Evolutionary conservation across 2,329 filamentous ascomycete species (phyloP).

Genomic region (Teratosphaeria viscida): DNA sequence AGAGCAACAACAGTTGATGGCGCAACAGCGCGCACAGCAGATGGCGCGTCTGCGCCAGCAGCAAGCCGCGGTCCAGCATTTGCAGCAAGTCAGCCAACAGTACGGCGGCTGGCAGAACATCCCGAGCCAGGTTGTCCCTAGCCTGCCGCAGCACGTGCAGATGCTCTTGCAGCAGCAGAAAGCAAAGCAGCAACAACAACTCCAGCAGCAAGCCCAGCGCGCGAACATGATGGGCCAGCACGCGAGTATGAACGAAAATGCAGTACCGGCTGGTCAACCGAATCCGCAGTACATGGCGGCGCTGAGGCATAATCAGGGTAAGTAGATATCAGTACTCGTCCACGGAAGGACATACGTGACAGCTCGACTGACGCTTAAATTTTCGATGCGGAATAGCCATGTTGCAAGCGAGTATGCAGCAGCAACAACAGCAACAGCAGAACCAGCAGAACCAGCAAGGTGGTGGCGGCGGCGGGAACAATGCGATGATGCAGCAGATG

Average conservation of each 20-base stretch:
- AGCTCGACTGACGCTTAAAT: background rate
- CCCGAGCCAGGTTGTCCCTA: conserved; percentile 9
- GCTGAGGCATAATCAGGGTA: conserved; percentile 19
- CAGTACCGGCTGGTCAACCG: conserved; percentile 17
- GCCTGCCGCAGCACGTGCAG: conserved; percentile 11
- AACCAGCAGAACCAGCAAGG: conserved; percentile 8
- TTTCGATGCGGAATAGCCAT: background rate
- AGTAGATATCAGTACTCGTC: conserved; percentile 11
- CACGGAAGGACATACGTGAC: conserved; percentile 1
- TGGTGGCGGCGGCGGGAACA: conserved; percentile 11
- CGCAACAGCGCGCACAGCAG: conserved; percentile 9
- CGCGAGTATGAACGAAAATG: conserved; percentile 14
- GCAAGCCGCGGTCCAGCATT: conserved; percentile 4
- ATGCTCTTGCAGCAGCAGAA: conserved; percentile 12
- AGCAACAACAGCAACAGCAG: conserved; percentile 8
- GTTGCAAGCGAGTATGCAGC: background rate
- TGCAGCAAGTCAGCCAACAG: conserved; percentile 7
- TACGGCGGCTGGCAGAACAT: conserved; percentile 11
- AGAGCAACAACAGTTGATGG: conserved; percentile 9
- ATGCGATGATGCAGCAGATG: conserved; percentile 13
- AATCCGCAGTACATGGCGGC: conserved; percentile 27
- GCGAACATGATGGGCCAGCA: conserved; percentile 10
- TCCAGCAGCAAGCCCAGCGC: conserved; percentile 13
- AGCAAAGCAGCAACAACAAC: conserved; percentile 6
- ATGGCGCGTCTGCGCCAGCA: conserved; percentile 3